Percentiles rank a stretch among this genome's conserved stretches.
These are phyloP conservation scores for Lactifluus piperatus DNA, from an alignment of 768 basidiomycete species.

Conservation along the genomic window DNA sequence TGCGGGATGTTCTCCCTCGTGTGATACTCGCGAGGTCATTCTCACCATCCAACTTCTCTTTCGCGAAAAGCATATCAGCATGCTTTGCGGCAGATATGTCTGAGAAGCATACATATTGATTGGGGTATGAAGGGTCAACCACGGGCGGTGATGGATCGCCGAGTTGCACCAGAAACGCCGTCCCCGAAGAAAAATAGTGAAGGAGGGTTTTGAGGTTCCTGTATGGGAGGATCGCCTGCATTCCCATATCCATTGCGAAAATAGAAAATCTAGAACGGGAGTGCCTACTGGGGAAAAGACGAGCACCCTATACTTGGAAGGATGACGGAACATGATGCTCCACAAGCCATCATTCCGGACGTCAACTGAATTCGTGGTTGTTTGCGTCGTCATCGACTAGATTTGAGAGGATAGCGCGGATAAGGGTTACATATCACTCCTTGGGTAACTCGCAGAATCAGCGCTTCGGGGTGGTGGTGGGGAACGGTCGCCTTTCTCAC, in stretches of 20 bases:
- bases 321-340: conserved; percentile 83
- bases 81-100: conserved; percentile 90
- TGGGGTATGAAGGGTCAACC: background rate
- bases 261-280: background rate
- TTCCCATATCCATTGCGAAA: conserved; percentile 72
- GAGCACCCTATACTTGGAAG: conserved; percentile 52
- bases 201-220: conserved; percentile 59
- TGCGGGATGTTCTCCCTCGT: conserved; percentile 69
- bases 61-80: conserved; percentile 94
- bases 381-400: conserved; percentile 67
- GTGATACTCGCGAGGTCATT: conserved; percentile 87
- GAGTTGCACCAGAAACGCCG: conserved; percentile 79
- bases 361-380: conserved; percentile 75
- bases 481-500: conserved; percentile 2
- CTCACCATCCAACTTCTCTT: conserved; percentile 63
- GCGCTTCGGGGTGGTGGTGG: background rate
- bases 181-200: conserved; percentile 96
- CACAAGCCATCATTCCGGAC: conserved; percentile 59
- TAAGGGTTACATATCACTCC: conserved; percentile 93
- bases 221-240: conserved; percentile 90
- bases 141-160: background rate
- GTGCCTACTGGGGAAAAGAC: background rate
- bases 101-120: conserved; percentile 24
- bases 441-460: background rate
- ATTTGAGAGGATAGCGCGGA: conserved; percentile 82